phyloP scores from a whole-genome alignment of 352 stramenopile species.

The Phytopythium boreale region DNA sequence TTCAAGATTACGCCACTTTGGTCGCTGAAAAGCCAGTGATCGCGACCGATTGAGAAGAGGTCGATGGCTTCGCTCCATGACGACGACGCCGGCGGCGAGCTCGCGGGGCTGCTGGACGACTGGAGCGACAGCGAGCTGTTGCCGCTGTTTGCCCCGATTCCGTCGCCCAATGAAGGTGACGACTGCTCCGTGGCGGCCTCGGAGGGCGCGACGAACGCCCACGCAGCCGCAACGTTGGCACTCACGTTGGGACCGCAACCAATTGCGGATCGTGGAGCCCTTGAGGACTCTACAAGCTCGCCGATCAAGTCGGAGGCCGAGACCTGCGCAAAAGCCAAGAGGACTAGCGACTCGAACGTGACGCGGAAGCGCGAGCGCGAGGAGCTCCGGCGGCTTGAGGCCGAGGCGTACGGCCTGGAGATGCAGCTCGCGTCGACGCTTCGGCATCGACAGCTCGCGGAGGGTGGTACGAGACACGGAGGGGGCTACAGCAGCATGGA shows the following conservation, averaged over 20 bases:
- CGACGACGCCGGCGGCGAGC: neutral
- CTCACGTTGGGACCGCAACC: too few species aligned
- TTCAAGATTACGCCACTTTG: neutral
- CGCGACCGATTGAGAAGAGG: neutral
- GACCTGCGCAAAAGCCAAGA: neutral
- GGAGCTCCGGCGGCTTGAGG: conserved; percentile 1
- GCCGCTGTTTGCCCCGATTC: neutral
- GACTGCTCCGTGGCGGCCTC: too few species aligned
- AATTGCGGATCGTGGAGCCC: too few species aligned
- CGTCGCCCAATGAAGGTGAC: neutral
- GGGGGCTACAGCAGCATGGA: neutral
- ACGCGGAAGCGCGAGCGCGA: conserved; percentile 8
- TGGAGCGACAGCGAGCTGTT: conserved; percentile 9
- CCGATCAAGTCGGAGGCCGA: neutral
- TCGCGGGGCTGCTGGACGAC: conserved; percentile 5
- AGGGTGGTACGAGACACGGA: too few species aligned
- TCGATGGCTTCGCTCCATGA: neutral
- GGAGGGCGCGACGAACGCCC: too few species aligned
- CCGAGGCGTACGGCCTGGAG: neutral
- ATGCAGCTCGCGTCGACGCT: neutral
- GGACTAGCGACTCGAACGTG: conserved; percentile 5
- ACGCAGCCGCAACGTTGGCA: too few species aligned
- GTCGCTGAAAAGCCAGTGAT: neutral
- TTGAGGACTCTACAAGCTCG: too few species aligned
- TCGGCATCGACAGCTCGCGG: neutral